phyloP scores from a whole-genome alignment of 352 stramenopile genomes.

The Pythium pyrilobum region DNA sequence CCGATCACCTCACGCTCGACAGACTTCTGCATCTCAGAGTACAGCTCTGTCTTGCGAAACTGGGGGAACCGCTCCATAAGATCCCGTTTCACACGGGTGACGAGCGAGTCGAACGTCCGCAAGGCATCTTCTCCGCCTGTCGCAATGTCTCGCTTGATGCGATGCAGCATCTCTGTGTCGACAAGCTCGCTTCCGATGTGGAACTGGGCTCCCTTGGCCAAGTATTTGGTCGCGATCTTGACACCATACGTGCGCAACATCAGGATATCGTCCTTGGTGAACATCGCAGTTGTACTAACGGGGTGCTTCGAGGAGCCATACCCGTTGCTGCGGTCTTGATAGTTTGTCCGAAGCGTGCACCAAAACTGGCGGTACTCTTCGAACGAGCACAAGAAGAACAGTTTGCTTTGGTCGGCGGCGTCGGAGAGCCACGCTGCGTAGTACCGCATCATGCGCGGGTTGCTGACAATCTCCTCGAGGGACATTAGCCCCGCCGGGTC shows the following conservation, averaged over 20 bases:
- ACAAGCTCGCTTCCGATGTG: slow-evolving; percentile 65
- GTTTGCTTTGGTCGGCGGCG: slow-evolving; percentile 30
- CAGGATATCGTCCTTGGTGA: slow-evolving; percentile 80
- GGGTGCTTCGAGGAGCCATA: slow-evolving; percentile 1
- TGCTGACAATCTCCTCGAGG: slow-evolving; percentile 36
- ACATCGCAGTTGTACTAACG: slow-evolving; percentile 28
- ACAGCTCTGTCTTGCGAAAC: slow-evolving; percentile 79
- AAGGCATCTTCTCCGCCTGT: slow-evolving; percentile 74
- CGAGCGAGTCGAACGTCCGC: slow-evolving; percentile 73
- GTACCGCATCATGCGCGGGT: slow-evolving; percentile 44
- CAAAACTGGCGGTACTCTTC: slow-evolving; percentile 38
- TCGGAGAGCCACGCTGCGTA: slow-evolving; percentile 34
- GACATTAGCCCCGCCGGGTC: slow-evolving; percentile 22
- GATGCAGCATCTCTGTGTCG: slow-evolving; percentile 50
- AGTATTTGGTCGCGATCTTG: slow-evolving; percentile 85
- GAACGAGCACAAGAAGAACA: slow-evolving; percentile 40
- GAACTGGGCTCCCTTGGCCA: slow-evolving; percentile 73
- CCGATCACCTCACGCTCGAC: slow-evolving; percentile 77
- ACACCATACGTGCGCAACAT: slow-evolving; percentile 82
- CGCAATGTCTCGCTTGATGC: slow-evolving; percentile 74
- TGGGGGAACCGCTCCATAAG: slow-evolving; percentile 76
- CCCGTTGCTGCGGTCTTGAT: slow-evolving; percentile 12
- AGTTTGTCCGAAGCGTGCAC: slow-evolving; percentile 27
- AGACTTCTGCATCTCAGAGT: slow-evolving; percentile 72
- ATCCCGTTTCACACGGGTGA: slow-evolving; percentile 70